These are phyloP conservation scores for Dictyostelium firmibasis DNA, from an alignment of 78 protist species.

Conservation along the genomic window DNA sequence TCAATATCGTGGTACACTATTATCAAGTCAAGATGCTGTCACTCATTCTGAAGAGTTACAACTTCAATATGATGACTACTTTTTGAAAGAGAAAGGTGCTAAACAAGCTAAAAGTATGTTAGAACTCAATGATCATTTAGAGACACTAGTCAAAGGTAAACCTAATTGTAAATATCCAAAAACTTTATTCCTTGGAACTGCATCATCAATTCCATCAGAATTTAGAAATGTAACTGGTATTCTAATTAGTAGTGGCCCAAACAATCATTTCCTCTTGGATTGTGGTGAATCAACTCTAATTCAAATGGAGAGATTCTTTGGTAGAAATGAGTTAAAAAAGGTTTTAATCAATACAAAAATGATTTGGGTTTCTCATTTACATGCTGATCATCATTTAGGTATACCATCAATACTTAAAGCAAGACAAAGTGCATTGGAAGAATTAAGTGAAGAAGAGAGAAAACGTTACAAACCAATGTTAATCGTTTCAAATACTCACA, in stretches of 20 bases:
- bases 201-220: constrained; percentile 33
- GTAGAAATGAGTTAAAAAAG: constrained; percentile 2
- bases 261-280: constrained; percentile 84
- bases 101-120: background rate
- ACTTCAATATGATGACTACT: background rate
- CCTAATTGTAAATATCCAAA: constrained; percentile 12
- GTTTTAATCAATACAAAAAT: background rate
- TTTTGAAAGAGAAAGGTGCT: background rate
- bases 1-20: background rate
- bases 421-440: background rate
- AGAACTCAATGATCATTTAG: background rate
- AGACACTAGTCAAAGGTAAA: background rate
- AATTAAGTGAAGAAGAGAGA: background rate
- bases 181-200: constrained; percentile 60
- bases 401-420: background rate
- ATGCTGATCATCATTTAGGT: constrained; percentile 99
- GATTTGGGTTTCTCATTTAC: constrained; percentile 96
- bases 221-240: constrained; percentile 69
- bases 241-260: background rate
- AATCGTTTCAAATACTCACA: background rate
- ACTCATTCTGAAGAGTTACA: background rate
- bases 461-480: background rate
- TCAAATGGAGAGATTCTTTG: constrained; percentile 88
- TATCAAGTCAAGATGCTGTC: background rate
- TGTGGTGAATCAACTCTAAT: constrained; percentile 96